Conservation (phyloP, 2,329 filamentous ascomycete species). For the Sclerotiophoma versabilis region DNA sequence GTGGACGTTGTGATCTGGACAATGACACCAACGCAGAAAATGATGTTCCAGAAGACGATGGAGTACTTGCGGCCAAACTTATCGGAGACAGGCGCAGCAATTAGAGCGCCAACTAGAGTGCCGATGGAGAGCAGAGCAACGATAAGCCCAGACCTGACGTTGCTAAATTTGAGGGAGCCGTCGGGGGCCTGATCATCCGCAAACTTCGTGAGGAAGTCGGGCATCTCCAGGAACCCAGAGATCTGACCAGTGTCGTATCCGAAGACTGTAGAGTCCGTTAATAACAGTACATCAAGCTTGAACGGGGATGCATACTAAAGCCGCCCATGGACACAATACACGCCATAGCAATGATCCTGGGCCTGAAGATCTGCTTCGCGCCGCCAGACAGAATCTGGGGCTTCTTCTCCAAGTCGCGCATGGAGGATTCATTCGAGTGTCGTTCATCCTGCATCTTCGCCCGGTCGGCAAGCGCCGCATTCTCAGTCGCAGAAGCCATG, state of each 20-base stretch:
- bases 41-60: constrained; percentile 68
- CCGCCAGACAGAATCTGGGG: constrained; percentile 32
- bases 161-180: constrained; percentile 37
- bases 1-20: constrained; percentile 67
- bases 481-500: constrained; percentile 9
- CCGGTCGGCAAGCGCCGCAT: neutral
- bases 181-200: constrained; percentile 32
- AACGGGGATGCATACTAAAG: constrained; percentile 25
- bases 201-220: constrained; percentile 42
- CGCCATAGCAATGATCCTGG: constrained; percentile 44
- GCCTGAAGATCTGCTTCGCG: constrained; percentile 39
- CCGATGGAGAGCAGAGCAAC: constrained; percentile 67
- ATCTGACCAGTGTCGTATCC: constrained; percentile 49
- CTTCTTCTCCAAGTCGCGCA: constrained; percentile 40
- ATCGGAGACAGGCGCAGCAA: constrained; percentile 65
- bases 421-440: constrained; percentile 32
- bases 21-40: constrained; percentile 69
- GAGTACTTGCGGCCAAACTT: constrained; percentile 66
- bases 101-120: constrained; percentile 75
- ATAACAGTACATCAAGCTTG: neutral
- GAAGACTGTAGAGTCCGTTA: constrained; percentile 23
- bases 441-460: constrained; percentile 8
- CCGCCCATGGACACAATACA: constrained; percentile 47
- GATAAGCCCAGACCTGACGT: constrained; percentile 44
- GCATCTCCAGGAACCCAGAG: constrained; percentile 48